A percentile compares a stretch with the other conserved stretches of the same genome.
These are phyloP conservation scores for Diaporthe citri DNA, from an alignment of 2,329 filamentous ascomycete genomes.

Conservation along the genomic window DNA sequence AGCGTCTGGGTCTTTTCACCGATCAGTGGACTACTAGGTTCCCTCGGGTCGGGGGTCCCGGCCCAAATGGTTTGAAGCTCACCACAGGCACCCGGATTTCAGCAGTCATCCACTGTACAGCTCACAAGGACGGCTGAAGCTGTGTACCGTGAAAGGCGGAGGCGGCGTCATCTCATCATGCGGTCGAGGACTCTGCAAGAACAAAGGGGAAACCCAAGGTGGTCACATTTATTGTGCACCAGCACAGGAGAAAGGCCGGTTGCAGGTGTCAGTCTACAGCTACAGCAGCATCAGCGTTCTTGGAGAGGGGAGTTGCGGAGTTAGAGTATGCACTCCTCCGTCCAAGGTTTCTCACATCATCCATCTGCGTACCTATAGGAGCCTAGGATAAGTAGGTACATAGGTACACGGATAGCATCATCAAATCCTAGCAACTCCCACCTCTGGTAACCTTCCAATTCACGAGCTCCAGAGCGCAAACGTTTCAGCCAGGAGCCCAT, in stretches of 20 bases:
- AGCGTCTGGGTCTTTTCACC: not conserved
- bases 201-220: constrained; percentile 7
- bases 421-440: not conserved
- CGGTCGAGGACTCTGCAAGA: not conserved
- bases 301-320: not conserved
- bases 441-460: not conserved
- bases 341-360: not conserved
- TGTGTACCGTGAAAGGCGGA: not conserved
- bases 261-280: not conserved
- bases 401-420: not conserved
- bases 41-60: not conserved
- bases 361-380: not conserved
- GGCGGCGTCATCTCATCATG: constrained; percentile 7
- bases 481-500: not conserved
- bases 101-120: constrained; percentile 7
- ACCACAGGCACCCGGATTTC: not conserved
- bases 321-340: not conserved
- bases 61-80: not conserved
- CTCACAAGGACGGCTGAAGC: not conserved
- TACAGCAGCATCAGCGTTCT: not conserved
- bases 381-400: not conserved
- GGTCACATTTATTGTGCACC: not conserved
- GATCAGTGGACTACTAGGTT: not conserved
- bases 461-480: not conserved
- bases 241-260: not conserved